These are phyloP conservation scores for Paramecium biaurelia DNA, from an alignment of 73 alveolate genomes.

Conservation along the genomic window DNA sequence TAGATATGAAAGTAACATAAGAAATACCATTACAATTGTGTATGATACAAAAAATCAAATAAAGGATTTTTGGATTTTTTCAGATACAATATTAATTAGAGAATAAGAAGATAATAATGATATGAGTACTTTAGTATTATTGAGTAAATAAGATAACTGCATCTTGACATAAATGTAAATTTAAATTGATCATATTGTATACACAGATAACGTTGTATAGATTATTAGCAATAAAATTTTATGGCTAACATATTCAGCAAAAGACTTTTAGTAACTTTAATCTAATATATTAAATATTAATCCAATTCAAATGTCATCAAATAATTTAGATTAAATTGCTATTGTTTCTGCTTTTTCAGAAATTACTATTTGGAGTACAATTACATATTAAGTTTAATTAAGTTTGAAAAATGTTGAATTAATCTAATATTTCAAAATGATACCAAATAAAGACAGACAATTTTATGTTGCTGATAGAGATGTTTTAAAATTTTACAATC, in stretches of 20 bases:
- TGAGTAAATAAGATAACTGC: background rate
- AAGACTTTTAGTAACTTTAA: background rate
- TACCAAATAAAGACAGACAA: background rate
- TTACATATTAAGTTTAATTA: background rate
- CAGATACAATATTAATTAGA: background rate
- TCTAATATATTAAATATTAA: background rate
- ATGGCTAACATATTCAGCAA: background rate
- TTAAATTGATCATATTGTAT: background rate
- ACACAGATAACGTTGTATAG: background rate
- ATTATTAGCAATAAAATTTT: background rate
- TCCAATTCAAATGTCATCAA: background rate
- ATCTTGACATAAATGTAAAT: background rate
- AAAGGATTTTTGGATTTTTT: background rate
- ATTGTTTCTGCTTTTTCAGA: background rate
- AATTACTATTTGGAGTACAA: background rate
- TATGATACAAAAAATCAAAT: background rate
- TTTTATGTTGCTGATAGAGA: conserved; percentile 36
- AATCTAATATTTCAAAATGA: background rate
- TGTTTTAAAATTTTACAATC: background rate
- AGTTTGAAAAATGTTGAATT: background rate
- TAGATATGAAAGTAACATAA: background rate
- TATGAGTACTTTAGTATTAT: background rate
- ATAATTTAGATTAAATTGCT: background rate
- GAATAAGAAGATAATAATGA: background rate
- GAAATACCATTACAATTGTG: background rate